Evolutionary conservation across 495 filamentous ascomycete genomes (phyloP).

Genomic region (Schizothecium vesticola): DNA sequence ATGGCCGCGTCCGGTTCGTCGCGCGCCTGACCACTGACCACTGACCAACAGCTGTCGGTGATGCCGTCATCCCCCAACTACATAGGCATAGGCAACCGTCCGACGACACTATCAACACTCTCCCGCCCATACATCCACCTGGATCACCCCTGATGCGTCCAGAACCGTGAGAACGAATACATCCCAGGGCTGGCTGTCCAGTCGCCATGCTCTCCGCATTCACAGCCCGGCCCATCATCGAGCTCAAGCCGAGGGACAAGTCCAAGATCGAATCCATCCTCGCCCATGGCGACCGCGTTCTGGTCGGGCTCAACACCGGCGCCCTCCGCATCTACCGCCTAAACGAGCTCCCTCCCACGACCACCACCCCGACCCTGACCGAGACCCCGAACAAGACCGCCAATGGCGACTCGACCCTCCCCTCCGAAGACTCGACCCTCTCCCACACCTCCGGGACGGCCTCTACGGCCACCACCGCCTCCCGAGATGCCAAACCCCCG

Average conservation of each 20-base stretch:
- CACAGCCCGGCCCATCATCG: conserved; percentile 89
- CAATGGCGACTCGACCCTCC: conserved; percentile 28
- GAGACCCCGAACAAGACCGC: conserved; percentile 21
- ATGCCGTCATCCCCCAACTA: conserved; percentile 7
- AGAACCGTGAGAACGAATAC: conserved; percentile 13
- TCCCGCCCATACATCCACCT: neutral
- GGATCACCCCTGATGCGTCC: conserved; percentile 16
- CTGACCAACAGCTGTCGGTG: no score
- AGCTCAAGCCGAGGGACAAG: conserved; percentile 91
- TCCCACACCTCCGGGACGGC: conserved; percentile 5
- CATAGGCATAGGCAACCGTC: neutral
- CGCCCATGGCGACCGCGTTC: conserved; percentile 83
- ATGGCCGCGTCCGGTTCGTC: neutral
- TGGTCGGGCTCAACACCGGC: conserved; percentile 87
- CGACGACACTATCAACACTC: neutral
- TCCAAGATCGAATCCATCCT: conserved; percentile 92
- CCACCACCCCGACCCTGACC: no score
- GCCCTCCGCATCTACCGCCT: conserved; percentile 86
- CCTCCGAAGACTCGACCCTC: conserved; percentile 1
- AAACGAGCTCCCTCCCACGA: conserved; percentile 49
- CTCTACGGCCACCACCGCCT: conserved; percentile 13
- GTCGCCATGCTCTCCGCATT: conserved; percentile 92
- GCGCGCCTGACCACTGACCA: conserved; percentile 7
- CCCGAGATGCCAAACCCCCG: conserved; percentile 22
- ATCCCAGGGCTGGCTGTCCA: conserved; percentile 22